Conservation (phyloP, 1,284 basidiomycete species). For the Stygiomarasmius scandens region DNA sequence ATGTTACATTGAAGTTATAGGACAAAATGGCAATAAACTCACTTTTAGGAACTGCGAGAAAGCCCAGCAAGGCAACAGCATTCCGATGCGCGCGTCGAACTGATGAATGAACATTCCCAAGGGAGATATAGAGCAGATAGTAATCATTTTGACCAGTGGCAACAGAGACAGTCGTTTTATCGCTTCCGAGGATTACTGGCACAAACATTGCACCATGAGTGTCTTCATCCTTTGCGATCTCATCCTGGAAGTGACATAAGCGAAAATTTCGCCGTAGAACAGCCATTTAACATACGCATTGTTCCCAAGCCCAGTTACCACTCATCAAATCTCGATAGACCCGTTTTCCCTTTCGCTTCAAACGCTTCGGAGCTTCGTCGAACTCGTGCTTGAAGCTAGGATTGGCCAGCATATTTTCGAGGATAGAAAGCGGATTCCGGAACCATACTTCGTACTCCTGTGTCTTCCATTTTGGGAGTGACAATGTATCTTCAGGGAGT, state of each 20-base stretch:
- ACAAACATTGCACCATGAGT: conserved; percentile 18
- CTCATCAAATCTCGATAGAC: too few species aligned
- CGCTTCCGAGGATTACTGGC: conserved; percentile 21
- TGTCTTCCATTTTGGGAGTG: conserved; percentile 24
- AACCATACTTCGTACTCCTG: conserved; percentile 26
- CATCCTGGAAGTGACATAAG: too few species aligned
- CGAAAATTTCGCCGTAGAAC: too few species aligned
- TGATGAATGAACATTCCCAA: conserved; percentile 21
- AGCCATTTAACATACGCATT: too few species aligned
- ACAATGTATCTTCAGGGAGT: conserved; percentile 2
- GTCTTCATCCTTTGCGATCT: too few species aligned
- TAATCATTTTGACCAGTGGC: conserved; percentile 28
- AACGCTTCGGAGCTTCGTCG: conserved; percentile 22
- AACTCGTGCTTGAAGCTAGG: conserved; percentile 25
- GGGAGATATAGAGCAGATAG: conserved; percentile 24
- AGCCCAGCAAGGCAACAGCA: conserved; percentile 23
- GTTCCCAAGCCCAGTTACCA: too few species aligned
- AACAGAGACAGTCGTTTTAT: conserved; percentile 30
- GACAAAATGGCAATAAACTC: too few species aligned
- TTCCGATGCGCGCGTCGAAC: conserved; percentile 25
- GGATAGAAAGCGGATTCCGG: conserved; percentile 21
- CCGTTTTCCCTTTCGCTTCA: too few species aligned
- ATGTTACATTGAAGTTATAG: background rate
- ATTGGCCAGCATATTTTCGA: conserved; percentile 22
- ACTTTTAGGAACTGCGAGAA: conserved; percentile 30